A percentile compares a stretch with the other conserved stretches of the same genome.
phyloP scores from a whole-genome alignment of 2,329 filamentous ascomycete genomes.

The Diaporthe ampelina region DNA sequence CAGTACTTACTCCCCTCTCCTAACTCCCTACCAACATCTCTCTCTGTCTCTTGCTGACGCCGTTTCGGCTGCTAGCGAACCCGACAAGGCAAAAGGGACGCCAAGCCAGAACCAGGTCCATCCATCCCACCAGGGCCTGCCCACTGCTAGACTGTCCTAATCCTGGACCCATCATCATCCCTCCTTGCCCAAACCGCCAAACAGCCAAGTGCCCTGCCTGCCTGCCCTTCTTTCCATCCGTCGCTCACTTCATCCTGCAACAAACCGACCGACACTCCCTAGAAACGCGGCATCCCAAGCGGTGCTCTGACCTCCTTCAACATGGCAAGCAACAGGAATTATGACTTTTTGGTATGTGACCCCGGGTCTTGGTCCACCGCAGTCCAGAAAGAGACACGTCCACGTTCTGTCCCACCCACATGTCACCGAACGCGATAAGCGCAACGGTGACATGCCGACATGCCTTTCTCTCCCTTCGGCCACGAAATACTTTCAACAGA shows the following conservation, averaged over 20 bases:
- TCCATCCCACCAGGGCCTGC: conserved; percentile 21
- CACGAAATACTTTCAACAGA: neutral
- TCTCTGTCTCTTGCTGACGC: conserved; percentile 17
- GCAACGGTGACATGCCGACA: conserved; percentile 18
- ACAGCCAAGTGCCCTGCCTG: conserved; percentile 22
- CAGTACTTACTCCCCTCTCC: neutral
- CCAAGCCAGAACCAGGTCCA: conserved; percentile 29
- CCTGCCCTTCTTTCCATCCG: conserved; percentile 18
- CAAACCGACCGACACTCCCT: conserved; percentile 31
- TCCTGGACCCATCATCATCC: conserved; percentile 34
- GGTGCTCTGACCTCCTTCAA: conserved; percentile 49
- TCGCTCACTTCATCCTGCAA: conserved; percentile 17
- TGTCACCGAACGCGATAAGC: conserved; percentile 38
- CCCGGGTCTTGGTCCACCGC: conserved; percentile 42
- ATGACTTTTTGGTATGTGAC: conserved; percentile 92
- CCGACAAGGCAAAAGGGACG: conserved; percentile 32
- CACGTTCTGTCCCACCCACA: conserved; percentile 34
- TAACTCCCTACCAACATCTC: neutral
- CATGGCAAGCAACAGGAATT: conserved; percentile 99
- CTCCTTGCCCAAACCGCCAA: conserved; percentile 26
- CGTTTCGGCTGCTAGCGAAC: conserved; percentile 31
- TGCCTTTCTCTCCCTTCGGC: neutral
- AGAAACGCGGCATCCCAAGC: conserved; percentile 34
- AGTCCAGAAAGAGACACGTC: conserved; percentile 42
- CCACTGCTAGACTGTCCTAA: conserved; percentile 16